Evolutionary conservation across 768 basidiomycete species (phyloP).

Genomic region (Macrocybe gigantea): DNA sequence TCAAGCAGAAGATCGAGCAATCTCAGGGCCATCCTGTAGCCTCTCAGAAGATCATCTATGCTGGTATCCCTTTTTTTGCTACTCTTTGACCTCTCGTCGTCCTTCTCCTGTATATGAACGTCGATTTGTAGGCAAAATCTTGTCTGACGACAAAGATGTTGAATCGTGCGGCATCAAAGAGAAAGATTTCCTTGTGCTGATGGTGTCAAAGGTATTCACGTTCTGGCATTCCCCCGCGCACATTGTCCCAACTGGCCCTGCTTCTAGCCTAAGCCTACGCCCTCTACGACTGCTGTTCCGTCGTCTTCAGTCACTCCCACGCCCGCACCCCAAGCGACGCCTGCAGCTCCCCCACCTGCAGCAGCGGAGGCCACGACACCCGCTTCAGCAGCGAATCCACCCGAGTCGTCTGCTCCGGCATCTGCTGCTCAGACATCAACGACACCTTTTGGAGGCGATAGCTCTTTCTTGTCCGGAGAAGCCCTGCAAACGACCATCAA

Average conservation of each 20-base stretch:
- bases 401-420: slow-evolving; percentile 25
- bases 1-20: slow-evolving; percentile 82
- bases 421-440: slow-evolving; percentile 28
- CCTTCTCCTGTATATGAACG: background rate
- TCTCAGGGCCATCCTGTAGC: slow-evolving; percentile 69
- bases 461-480: slow-evolving; percentile 70
- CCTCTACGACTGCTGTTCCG: slow-evolving; percentile 25
- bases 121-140: slow-evolving; percentile 70
- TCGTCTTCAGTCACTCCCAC: slow-evolving; percentile 25
- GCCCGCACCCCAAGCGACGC: slow-evolving; percentile 16
- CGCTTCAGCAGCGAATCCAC: slow-evolving; percentile 15
- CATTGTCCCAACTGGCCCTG: slow-evolving; percentile 13
- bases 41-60: slow-evolving; percentile 90
- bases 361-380: slow-evolving; percentile 20
- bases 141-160: slow-evolving; percentile 83
- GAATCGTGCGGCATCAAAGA: slow-evolving; percentile 91
- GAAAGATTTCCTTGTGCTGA: slow-evolving; percentile 98
- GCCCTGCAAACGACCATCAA: slow-evolving; percentile 71
- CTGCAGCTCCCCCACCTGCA: slow-evolving; percentile 25
- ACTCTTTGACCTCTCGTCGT: background rate
- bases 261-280: slow-evolving; percentile 16
- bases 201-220: slow-evolving; percentile 84
- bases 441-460: slow-evolving; percentile 37
- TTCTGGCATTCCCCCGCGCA: slow-evolving; percentile 8
- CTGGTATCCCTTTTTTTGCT: slow-evolving; percentile 48